A percentile compares a stretch with the other conserved stretches of the same genome.
Conservation (phyloP, 768 basidiomycete genomes). For the Suillus ampliporus region DNA sequence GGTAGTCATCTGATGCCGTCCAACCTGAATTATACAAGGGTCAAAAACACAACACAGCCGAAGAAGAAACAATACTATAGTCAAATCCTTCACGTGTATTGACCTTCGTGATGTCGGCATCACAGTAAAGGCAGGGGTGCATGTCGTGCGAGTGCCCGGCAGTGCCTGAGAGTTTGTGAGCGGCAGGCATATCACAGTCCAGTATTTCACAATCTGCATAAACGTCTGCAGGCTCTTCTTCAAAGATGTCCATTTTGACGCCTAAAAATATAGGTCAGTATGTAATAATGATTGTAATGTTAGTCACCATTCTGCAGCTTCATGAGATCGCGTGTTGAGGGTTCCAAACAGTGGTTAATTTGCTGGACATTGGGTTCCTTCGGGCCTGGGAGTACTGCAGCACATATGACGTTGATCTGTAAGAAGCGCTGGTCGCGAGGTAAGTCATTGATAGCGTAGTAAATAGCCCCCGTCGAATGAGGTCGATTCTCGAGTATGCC, state of each 20-base stretch:
- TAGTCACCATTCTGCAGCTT: not conserved
- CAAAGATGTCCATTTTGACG: not conserved
- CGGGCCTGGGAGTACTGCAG: not conserved
- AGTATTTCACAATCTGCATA: not conserved
- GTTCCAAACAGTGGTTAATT: not conserved
- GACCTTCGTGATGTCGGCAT: not conserved
- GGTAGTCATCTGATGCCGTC: not conserved
- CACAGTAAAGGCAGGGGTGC: not conserved
- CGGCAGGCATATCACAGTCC: not conserved
- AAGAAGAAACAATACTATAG: not conserved
- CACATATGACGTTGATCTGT: not conserved
- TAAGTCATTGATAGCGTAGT: not conserved
- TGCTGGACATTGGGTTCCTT: not conserved
- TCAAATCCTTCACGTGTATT: not conserved
- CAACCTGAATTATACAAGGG: too few relatives aligned
- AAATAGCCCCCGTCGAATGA: not conserved
- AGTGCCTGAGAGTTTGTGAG: not conserved
- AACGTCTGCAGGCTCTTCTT: not conserved
- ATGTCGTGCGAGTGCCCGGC: not conserved
- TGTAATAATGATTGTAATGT: too few relatives aligned
- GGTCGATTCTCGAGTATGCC: not conserved
- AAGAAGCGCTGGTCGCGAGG: not conserved
- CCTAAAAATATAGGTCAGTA: not conserved
- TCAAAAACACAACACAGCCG: too few relatives aligned
- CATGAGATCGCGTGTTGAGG: not conserved